A percentile compares a stretch with the other conserved stretches of the same genome.
Evolutionary conservation across 805 yeast genomes (phyloP).

Genomic region (Nakazawaea ambrosiae): DNA sequence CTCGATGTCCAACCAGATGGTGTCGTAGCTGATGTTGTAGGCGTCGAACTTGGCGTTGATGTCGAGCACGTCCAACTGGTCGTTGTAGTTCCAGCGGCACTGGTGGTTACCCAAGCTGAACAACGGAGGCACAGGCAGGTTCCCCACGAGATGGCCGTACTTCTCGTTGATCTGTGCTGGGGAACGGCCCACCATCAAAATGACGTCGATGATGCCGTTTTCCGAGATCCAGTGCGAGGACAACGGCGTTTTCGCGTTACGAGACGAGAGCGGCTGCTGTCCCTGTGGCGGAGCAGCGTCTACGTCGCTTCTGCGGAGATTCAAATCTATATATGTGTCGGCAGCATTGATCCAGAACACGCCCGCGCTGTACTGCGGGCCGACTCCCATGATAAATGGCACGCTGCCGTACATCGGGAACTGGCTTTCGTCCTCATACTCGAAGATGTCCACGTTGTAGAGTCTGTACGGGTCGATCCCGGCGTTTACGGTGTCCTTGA

Average conservation of each 20-base stretch:
- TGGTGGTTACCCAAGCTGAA: conserved; percentile 90
- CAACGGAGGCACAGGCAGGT: conserved; percentile 61
- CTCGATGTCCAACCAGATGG: conserved; percentile 92
- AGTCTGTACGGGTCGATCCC: conserved; percentile 72
- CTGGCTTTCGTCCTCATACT: conserved; percentile 75
- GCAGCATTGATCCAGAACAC: conserved; percentile 91
- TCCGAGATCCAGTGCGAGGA: conserved; percentile 86
- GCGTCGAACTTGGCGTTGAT: conserved; percentile 67
- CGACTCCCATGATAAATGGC: conserved; percentile 76
- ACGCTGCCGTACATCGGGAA: conserved; percentile 94
- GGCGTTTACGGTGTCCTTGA: conserved; percentile 54
- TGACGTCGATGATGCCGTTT: conserved; percentile 73
- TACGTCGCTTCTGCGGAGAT: conserved; percentile 21
- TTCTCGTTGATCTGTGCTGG: conserved; percentile 49
- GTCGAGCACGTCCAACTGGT: conserved; percentile 74
- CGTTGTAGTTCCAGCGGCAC: conserved; percentile 96
- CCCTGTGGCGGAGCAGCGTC: neutral
- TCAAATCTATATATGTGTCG: conserved; percentile 82
- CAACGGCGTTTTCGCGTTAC: neutral
- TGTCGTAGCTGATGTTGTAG: conserved; percentile 74
- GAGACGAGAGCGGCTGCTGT: conserved; percentile 11
- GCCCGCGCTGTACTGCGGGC: conserved; percentile 55
- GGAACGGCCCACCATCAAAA: conserved; percentile 52
- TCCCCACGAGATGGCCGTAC: conserved; percentile 71
- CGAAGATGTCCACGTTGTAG: conserved; percentile 92